Percentiles rank a stretch among this genome's conserved stretches.
Evolutionary conservation across 257 asterid species (phyloP).

Genomic region (Lithospermum erythrorhizon): DNA sequence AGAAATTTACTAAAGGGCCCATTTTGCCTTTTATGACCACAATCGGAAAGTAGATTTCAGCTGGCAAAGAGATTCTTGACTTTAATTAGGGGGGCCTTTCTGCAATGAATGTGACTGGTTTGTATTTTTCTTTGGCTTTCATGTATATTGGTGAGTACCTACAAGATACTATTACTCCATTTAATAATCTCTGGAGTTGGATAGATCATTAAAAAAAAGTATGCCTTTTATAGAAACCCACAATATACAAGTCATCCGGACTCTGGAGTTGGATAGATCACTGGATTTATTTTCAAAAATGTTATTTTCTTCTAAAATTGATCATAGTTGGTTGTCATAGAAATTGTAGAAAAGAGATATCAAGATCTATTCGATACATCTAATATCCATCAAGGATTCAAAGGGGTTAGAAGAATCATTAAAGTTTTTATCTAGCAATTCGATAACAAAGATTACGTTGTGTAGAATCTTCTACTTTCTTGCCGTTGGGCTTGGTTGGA

Average conservation of each 20-base stretch:
- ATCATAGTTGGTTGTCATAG: no score
- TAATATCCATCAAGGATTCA: no score
- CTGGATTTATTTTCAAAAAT: no score
- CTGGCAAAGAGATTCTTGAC: background rate
- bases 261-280: no score
- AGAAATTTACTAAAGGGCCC: background rate
- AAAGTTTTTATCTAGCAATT: no score
- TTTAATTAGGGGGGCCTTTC: background rate
- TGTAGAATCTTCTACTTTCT: no score
- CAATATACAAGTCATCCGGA: background rate
- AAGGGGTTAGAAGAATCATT: no score
- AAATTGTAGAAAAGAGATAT: no score
- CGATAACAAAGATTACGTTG: no score
- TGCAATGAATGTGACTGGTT: background rate
- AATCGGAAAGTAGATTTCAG: background rate
- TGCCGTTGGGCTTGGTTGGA: no score
- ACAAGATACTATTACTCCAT: background rate
- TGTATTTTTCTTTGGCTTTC: background rate
- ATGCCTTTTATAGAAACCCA: background rate
- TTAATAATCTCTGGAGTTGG: background rate
- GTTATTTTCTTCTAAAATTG: no score
- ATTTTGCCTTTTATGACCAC: background rate
- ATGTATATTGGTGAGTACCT: background rate
- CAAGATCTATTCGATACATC: no score
- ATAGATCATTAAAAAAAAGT: background rate